These are phyloP conservation scores for Polyplosphaeria fusca DNA, from an alignment of 495 filamentous ascomycete genomes.

Conservation along the genomic window DNA sequence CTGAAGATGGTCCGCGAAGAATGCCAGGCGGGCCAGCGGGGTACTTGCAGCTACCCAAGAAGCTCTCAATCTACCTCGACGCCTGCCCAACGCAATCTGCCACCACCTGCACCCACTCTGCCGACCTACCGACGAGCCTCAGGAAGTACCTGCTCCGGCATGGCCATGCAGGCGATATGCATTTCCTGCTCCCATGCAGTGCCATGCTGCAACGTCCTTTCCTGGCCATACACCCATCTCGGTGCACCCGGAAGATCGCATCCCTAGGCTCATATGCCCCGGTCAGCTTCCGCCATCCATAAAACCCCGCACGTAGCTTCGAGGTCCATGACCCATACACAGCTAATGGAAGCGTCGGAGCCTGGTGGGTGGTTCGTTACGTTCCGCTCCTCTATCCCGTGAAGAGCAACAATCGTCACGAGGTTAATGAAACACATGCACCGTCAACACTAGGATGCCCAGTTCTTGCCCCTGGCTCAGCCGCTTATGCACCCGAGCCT, in stretches of 20 bases:
- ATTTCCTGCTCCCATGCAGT: not conserved
- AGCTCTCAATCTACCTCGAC: not conserved
- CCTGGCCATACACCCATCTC: not conserved
- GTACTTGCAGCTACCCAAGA: too few species aligned
- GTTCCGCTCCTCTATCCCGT: not conserved
- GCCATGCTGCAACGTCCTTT: not conserved
- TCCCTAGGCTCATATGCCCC: not conserved
- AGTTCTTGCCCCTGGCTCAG: slow-evolving; percentile 10
- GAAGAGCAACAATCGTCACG: not conserved
- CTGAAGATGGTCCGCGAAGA: too few species aligned
- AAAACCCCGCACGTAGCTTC: not conserved
- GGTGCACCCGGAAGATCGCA: not conserved
- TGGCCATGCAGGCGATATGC: not conserved
- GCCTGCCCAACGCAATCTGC: not conserved
- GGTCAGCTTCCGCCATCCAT: not conserved
- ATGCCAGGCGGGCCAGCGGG: not conserved
- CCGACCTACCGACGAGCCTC: not conserved
- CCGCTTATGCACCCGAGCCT: slow-evolving; percentile 27
- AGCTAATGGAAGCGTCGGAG: not conserved
- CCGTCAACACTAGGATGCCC: not conserved
- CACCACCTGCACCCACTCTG: not conserved
- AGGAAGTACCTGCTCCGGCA: not conserved
- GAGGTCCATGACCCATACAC: not conserved
- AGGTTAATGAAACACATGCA: not conserved
- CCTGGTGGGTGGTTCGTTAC: not conserved